phyloP scores from a whole-genome alignment of 1,284 basidiomycete species.

The Papiliotrema fonsecae region DNA sequence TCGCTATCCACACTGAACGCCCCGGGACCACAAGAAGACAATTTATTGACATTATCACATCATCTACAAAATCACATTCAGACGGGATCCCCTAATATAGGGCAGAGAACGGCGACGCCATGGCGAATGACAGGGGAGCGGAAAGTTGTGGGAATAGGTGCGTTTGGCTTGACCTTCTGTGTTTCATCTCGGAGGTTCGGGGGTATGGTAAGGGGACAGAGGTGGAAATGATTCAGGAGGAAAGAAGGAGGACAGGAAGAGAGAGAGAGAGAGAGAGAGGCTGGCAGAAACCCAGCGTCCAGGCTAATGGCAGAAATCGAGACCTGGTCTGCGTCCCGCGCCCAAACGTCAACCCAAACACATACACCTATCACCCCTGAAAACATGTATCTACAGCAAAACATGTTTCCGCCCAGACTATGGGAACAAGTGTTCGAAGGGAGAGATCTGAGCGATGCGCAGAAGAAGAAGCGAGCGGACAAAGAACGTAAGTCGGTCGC shows the following conservation, averaged over 20 bases:
- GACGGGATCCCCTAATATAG: no score
- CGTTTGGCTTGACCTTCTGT: no score
- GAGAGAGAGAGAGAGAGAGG: no score
- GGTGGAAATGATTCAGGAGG: no score
- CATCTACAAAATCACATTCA: no score
- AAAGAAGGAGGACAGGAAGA: no score
- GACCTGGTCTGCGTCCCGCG: conserved; percentile 44
- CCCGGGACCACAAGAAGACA: no score
- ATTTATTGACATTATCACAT: not conserved
- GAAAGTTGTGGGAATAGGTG: conserved; percentile 41
- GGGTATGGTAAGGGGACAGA: no score
- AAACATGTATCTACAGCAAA: conserved; percentile 28
- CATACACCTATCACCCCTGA: conserved; percentile 12
- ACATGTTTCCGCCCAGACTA: conserved; percentile 41
- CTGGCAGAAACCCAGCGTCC: not conserved
- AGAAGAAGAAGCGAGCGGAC: not conserved
- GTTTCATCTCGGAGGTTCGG: no score
- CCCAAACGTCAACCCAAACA: conserved; percentile 15
- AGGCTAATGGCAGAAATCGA: conserved; percentile 39
- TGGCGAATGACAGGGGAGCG: conserved; percentile 38
- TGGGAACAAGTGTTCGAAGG: conserved; percentile 41
- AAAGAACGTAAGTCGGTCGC: not conserved
- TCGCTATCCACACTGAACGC: not conserved
- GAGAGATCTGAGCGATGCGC: not conserved
- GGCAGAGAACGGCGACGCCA: conserved; percentile 14